Percentiles rank a stretch among this genome's conserved stretches.
Conservation (phyloP, 495 filamentous ascomycete species). For the Emericellopsis terricola region DNA sequence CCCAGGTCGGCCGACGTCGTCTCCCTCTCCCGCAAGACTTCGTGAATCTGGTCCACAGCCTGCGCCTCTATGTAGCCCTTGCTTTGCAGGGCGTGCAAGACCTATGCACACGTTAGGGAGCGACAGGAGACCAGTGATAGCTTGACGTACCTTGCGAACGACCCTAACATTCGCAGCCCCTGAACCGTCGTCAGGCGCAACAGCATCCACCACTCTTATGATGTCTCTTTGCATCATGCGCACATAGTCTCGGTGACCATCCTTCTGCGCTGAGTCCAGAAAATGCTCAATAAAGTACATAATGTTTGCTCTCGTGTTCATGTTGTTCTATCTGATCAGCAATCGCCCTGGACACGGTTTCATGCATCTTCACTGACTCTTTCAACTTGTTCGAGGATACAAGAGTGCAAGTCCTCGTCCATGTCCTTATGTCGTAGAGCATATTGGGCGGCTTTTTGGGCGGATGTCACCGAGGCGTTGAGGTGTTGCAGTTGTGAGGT, state of each 20-base stretch:
- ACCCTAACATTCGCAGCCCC: conserved; percentile 92
- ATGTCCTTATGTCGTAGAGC: conserved; percentile 81
- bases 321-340: conserved; percentile 43
- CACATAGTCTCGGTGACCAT: conserved; percentile 58
- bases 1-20: conserved; percentile 17
- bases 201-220: conserved; percentile 69
- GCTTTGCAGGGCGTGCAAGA: conserved; percentile 47
- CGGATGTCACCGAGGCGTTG: conserved; percentile 72
- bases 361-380: conserved; percentile 41
- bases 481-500: conserved; percentile 72
- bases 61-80: conserved; percentile 50
- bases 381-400: conserved; percentile 91
- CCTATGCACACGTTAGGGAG: conserved; percentile 17
- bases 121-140: neutral
- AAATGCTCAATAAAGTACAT: conserved; percentile 98
- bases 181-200: conserved; percentile 70
- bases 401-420: conserved; percentile 92
- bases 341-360: no score
- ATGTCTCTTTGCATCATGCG: conserved; percentile 93
- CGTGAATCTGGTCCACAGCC: conserved; percentile 61
- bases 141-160: conserved; percentile 47
- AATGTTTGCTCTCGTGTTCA: conserved; percentile 96
- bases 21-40: conserved; percentile 59
- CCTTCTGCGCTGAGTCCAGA: conserved; percentile 65
- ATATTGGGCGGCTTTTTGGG: conserved; percentile 87